A percentile compares a stretch with the other conserved stretches of the same genome.
phyloP scores from a whole-genome alignment of 768 basidiomycete genomes.

The Boletus patriciae region DNA sequence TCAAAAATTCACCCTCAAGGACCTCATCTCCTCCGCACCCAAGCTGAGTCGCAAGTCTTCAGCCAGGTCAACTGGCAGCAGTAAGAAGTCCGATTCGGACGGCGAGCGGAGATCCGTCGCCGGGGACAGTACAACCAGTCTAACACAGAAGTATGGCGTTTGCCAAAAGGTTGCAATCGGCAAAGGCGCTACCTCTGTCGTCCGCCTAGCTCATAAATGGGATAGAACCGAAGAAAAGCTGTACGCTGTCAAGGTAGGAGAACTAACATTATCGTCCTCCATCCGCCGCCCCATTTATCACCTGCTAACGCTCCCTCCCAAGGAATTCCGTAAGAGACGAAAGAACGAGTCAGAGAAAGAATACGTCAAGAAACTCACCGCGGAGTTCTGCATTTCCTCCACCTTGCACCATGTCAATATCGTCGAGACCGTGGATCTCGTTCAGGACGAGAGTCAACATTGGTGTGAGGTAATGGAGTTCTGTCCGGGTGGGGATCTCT shows the following conservation, averaged over 20 bases:
- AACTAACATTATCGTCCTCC: neutral
- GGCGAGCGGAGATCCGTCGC: constrained; percentile 44
- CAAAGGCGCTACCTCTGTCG: constrained; percentile 97
- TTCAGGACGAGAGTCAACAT: constrained; percentile 94
- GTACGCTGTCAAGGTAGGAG: constrained; percentile 91
- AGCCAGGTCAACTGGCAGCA: constrained; percentile 63
- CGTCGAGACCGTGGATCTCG: constrained; percentile 97
- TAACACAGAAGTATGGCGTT: constrained; percentile 92
- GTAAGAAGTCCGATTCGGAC: constrained; percentile 70
- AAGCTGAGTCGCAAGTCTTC: constrained; percentile 74
- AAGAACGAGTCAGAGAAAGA: constrained; percentile 99
- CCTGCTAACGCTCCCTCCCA: neutral
- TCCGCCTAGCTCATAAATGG: constrained; percentile 97
- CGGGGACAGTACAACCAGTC: constrained; percentile 54
- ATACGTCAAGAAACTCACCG: constrained; percentile 99
- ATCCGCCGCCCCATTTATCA: neutral
- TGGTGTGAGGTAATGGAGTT: constrained; percentile 99
- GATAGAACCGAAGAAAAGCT: constrained; percentile 94
- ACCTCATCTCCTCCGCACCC: constrained; percentile 70
- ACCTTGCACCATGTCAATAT: constrained; percentile 92
- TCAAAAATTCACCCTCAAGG: constrained; percentile 82
- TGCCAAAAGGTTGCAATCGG: constrained; percentile 97
- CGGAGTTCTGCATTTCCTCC: constrained; percentile 98
- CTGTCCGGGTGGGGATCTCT: constrained; percentile 96
- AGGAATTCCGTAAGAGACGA: constrained; percentile 98